phyloP scores from a whole-genome alignment of 2,329 filamentous ascomycete genomes.

The Didymella segeticola region DNA sequence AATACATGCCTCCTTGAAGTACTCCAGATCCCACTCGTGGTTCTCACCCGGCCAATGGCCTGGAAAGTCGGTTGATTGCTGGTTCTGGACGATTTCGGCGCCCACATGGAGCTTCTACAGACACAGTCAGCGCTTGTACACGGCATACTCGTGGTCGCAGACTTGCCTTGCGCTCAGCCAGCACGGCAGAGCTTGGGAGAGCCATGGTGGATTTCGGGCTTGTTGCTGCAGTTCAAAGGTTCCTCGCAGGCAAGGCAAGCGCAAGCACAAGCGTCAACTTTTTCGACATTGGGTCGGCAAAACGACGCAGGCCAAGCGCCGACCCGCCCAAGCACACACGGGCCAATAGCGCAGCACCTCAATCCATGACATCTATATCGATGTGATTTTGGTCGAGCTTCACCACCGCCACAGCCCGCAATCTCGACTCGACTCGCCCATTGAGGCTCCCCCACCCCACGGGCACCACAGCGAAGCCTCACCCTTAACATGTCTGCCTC shows the following conservation, averaged over 20 bases:
- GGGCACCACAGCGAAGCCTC: conserved; percentile 38
- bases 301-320: conserved; percentile 30
- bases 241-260: too few relatives aligned
- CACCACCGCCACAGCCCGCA: conserved; percentile 41
- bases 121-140: conserved; percentile 17
- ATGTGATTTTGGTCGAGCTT: conserved; percentile 38
- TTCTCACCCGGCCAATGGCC: conserved; percentile 90
- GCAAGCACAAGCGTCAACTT: conserved; percentile 22
- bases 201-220: conserved; percentile 50
- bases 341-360: conserved; percentile 34
- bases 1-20: conserved; percentile 66
- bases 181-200: conserved; percentile 57
- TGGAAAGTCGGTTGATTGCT: conserved; percentile 89
- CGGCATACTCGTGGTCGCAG: conserved; percentile 18
- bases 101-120: conserved; percentile 82
- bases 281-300: conserved; percentile 8
- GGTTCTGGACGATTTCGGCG: conserved; percentile 87
- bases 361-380: conserved; percentile 27
- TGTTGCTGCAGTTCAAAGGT: conserved; percentile 1
- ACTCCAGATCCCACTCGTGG: conserved; percentile 76
- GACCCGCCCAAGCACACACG: conserved; percentile 21
- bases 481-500: conserved; percentile 71
- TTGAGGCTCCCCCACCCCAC: conserved; percentile 41
- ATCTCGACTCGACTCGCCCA: conserved; percentile 44
- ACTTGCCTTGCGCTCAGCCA: conserved; percentile 67